Evolutionary conservation across 2,329 filamentous ascomycete species (phyloP).

Genomic region (Calonectria pauciramosa): DNA sequence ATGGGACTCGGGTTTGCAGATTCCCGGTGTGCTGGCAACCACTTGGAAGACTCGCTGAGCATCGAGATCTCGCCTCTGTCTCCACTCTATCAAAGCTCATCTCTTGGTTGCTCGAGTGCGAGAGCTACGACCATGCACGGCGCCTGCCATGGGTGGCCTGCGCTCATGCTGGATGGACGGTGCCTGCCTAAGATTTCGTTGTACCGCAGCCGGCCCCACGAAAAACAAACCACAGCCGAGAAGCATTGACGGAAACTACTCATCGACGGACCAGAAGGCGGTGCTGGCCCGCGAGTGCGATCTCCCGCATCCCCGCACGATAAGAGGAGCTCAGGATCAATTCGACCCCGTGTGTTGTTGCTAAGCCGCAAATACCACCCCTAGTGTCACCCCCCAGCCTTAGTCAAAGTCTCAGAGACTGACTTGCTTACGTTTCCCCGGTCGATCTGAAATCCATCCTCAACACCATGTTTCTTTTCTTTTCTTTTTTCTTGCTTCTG

Average conservation of each 20-base stretch:
- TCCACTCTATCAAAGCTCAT: neutral
- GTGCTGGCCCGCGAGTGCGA: neutral
- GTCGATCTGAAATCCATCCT: neutral
- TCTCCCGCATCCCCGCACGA: neutral
- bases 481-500: neutral
- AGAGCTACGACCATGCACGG: neutral
- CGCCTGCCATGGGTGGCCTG: neutral
- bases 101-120: neutral
- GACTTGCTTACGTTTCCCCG: neutral
- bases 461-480: neutral
- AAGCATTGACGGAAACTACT: neutral
- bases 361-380: neutral
- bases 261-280: neutral
- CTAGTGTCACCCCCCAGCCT: neutral
- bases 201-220: neutral
- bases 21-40: neutral
- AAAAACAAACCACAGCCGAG: neutral
- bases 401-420: neutral
- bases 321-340: neutral
- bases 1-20: neutral
- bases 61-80: neutral
- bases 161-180: neutral
- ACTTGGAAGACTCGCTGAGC: neutral
- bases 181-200: neutral
- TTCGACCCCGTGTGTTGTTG: neutral